Conservation (phyloP, 2,329 filamentous ascomycete genomes). For the Botrytis aclada region DNA sequence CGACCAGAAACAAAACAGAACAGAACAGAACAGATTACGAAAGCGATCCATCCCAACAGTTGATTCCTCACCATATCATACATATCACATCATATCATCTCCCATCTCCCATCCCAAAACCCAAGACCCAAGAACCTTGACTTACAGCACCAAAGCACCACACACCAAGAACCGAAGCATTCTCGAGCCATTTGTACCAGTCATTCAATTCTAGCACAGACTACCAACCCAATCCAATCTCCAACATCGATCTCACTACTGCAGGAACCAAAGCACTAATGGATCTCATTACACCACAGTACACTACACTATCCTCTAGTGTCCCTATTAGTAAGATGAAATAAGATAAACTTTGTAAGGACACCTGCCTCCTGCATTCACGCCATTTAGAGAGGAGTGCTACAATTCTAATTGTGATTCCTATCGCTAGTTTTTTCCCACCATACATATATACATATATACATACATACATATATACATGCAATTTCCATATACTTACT, state of each 20-base stretch:
- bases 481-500: too few relatives aligned
- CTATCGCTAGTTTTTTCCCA: background rate
- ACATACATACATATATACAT: background rate
- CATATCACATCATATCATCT: background rate
- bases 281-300: background rate
- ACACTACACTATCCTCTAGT: background rate
- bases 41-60: too few relatives aligned
- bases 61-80: too few relatives aligned
- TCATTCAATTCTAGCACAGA: background rate
- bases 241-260: background rate
- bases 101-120: too few relatives aligned
- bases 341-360: background rate
- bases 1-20: background rate
- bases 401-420: background rate
- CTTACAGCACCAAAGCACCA: background rate
- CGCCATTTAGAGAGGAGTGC: background rate
- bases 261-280: background rate
- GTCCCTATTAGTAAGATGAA: background rate
- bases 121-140: background rate
- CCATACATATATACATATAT: too few relatives aligned
- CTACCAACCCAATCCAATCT: background rate
- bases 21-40: background rate
- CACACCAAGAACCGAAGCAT: too few relatives aligned
- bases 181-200: too few relatives aligned
- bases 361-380: background rate